Evolutionary conservation across 176 grass and related monocot species (phyloP).

Genomic region (Triticum urartu): DNA sequence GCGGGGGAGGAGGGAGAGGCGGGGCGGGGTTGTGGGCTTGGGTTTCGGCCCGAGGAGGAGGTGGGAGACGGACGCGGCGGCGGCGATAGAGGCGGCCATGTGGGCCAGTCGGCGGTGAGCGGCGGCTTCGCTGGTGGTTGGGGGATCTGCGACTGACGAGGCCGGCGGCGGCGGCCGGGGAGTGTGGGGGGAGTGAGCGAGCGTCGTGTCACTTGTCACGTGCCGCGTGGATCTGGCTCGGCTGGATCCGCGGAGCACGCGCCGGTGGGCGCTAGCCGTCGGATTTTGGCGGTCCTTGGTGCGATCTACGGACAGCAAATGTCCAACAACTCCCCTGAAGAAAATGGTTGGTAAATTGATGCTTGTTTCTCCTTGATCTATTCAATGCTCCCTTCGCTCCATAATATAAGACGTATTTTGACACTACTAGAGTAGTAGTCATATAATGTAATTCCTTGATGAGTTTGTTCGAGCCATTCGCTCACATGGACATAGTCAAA

Average conservation of each 20-base stretch:
- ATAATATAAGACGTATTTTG: too few species aligned
- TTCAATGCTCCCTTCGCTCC: too few species aligned
- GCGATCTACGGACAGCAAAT: too few species aligned
- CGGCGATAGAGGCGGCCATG: slow-evolving; percentile 28
- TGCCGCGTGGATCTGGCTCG: slow-evolving; percentile 4
- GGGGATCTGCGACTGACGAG: slow-evolving; percentile 34
- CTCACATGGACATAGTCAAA: too few species aligned
- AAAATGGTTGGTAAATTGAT: too few species aligned
- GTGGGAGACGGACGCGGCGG: slow-evolving; percentile 30
- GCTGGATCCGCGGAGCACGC: background rate
- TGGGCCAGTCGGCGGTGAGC: background rate
- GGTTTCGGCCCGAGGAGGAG: slow-evolving; percentile 21
- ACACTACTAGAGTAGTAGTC: too few species aligned
- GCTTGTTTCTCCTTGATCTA: too few species aligned
- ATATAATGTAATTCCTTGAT: too few species aligned
- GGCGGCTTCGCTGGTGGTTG: slow-evolving; percentile 20
- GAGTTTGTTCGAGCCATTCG: too few species aligned
- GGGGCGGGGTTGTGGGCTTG: slow-evolving; percentile 5
- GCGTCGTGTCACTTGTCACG: slow-evolving; percentile 1
- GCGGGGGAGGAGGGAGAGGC: slow-evolving; percentile 22
- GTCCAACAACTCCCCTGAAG: too few species aligned
- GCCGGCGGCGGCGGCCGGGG: background rate
- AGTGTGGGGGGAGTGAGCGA: background rate
- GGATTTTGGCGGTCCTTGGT: background rate
- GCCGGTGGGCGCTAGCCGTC: background rate